Evolutionary conservation across 345 rosid species (phyloP).

Genomic region (Garcia nutans): DNA sequence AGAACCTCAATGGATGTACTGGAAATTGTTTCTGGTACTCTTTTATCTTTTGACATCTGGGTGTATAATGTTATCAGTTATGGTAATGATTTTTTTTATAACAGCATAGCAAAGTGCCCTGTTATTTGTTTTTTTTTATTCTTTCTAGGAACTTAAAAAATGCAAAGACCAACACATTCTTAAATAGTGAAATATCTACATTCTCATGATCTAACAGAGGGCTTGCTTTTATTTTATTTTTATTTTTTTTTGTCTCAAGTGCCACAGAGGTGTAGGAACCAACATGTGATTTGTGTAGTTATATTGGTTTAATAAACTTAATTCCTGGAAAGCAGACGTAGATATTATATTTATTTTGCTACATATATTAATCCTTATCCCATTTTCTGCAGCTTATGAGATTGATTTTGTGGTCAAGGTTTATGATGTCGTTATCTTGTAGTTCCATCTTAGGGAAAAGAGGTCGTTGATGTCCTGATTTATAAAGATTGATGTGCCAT

Average conservation of each 20-base stretch:
- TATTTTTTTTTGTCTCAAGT: not conserved
- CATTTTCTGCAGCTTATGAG: not conserved
- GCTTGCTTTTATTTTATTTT: too few species aligned
- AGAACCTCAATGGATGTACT: not conserved
- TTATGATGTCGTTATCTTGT: constrained; percentile 5
- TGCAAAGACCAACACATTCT: not conserved
- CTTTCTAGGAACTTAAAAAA: not conserved
- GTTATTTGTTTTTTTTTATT: too few species aligned
- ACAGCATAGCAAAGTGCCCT: not conserved
- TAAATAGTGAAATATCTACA: not conserved
- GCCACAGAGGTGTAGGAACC: too few species aligned
- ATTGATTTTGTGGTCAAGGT: not conserved
- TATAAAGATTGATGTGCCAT: not conserved
- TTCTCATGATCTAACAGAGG: too few species aligned
- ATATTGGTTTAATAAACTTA: not conserved
- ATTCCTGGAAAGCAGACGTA: not conserved
- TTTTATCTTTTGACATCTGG: too few species aligned
- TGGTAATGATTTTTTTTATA: not conserved
- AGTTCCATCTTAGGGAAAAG: not conserved
- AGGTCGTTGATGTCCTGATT: not conserved
- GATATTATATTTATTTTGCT: not conserved
- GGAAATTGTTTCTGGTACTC: not conserved
- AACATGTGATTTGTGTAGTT: not conserved
- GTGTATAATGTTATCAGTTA: not conserved
- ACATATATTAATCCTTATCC: not conserved